Evolutionary conservation across 2,329 filamentous ascomycete species (phyloP), one percentile per base, ranked within the genome.

Genomic region (Graphiopsis chlorocephala): DNA sequence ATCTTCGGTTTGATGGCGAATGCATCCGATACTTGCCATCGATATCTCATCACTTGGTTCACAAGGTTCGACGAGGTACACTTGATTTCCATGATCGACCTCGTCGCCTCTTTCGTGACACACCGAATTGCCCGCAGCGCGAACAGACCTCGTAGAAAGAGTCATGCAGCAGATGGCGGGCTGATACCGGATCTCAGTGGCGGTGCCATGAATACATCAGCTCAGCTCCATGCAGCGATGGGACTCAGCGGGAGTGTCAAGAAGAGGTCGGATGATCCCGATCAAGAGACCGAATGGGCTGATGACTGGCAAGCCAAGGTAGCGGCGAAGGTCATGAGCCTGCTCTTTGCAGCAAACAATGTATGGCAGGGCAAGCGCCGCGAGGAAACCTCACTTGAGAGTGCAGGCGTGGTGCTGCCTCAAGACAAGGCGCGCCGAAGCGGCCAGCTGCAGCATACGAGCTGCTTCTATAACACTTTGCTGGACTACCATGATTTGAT

Each of bases 221-320:
- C 89, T 2, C 88, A 90, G 66, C 81, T 96, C 5, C 90, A 95
- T 73, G 90, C 91, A 35, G 91, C 91, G n/a, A 83, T 96, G 20
- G 88, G 84, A 23, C 76, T 83, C 52, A 78, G 81, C 23, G 78
- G 81, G 2, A 78, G 80, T 38, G 72, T 81, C 2, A 80, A 74
- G 75, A 79, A 67, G 73, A 78, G 81, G 12, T 87, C 67, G 85
- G 73, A 86, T 84, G 23, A 85, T 10, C 69, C 85, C 61, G 83
- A 85, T 33, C 81, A 83, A 31, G 78, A 80, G 47, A 78, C 81
- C 29, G 78, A 87, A 0, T 96, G 95, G 74, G 83, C 84, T 23
- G 91, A 94, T 65, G 93, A 97, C 73, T 97, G 93, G 93, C 93
- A 97, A 76, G 86, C 96, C 64, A 90, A 88, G 74, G 91, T 91